Conservation (phyloP, 2,329 filamentous ascomycete genomes). For the Calonectria pseudoreteaudii region DNA sequence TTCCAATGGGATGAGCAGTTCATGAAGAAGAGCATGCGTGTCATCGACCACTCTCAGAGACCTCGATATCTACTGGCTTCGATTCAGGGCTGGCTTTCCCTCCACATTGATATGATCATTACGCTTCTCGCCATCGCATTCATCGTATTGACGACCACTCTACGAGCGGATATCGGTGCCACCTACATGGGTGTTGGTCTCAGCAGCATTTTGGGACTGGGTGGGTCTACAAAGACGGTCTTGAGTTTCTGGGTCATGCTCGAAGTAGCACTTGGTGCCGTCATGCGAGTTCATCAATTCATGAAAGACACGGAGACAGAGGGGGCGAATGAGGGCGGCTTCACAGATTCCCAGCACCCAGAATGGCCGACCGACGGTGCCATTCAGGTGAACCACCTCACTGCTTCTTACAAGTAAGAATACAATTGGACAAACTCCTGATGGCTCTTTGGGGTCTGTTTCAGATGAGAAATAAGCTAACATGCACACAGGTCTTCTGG, state of each 20-base stretch:
- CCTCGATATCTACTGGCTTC: slow-evolving; percentile 64
- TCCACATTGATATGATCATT: slow-evolving; percentile 59
- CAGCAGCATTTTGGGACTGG: slow-evolving; percentile 44
- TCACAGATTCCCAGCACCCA: neutral
- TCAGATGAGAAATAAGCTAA: neutral
- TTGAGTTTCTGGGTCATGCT: slow-evolving; percentile 47
- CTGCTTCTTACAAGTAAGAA: slow-evolving; percentile 42
- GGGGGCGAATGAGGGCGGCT: slow-evolving; percentile 9
- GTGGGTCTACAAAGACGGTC: slow-evolving; percentile 35
- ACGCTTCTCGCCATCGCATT: slow-evolving; percentile 34
- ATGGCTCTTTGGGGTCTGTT: neutral
- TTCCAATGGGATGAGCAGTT: slow-evolving; percentile 60
- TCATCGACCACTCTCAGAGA: slow-evolving; percentile 61
- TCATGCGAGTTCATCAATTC: slow-evolving; percentile 42
- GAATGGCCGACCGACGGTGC: slow-evolving; percentile 43
- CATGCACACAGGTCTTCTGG: slow-evolving; percentile 3
- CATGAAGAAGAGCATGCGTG: slow-evolving; percentile 51
- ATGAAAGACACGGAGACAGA: slow-evolving; percentile 31
- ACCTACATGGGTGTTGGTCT: slow-evolving; percentile 38
- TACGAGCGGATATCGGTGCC: slow-evolving; percentile 27
- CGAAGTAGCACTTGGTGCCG: slow-evolving; percentile 46
- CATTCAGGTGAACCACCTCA: slow-evolving; percentile 42
- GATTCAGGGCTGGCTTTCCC: slow-evolving; percentile 63
- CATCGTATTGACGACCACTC: slow-evolving; percentile 51
- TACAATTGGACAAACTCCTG: too few species aligned